Percentiles rank a stretch among this genome's conserved stretches.
Conservation (phyloP, 495 filamentous ascomycete genomes). For the Achaetomiella virescens region DNA sequence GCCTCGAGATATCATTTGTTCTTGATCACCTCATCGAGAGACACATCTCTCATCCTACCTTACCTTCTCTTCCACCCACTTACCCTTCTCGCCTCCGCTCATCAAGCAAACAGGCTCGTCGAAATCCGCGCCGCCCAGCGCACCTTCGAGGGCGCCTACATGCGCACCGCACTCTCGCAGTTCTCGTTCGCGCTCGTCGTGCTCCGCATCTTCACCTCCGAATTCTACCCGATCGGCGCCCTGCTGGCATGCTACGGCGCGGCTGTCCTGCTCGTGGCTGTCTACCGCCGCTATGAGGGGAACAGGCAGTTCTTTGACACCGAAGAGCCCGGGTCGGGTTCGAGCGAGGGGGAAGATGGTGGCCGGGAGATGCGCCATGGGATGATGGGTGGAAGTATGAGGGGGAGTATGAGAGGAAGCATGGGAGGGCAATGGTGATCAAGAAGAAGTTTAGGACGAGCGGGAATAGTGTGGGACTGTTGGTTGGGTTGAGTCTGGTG, state of each 20-base stretch:
- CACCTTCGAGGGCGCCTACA: slow-evolving; percentile 95
- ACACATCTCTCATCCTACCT: background rate
- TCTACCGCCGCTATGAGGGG: slow-evolving; percentile 80
- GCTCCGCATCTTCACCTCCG: slow-evolving; percentile 89
- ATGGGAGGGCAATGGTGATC: slow-evolving; percentile 21
- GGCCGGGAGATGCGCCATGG: slow-evolving; percentile 15
- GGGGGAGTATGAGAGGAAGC: background rate
- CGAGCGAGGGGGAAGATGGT: background rate
- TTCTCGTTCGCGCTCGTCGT: slow-evolving; percentile 93
- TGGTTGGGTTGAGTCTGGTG: slow-evolving; percentile 73
- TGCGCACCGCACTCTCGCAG: slow-evolving; percentile 86
- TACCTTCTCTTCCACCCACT: background rate
- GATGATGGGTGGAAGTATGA: slow-evolving; percentile 6
- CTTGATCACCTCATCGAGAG: no score
- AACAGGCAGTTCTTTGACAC: slow-evolving; percentile 87
- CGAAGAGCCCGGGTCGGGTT: slow-evolving; percentile 27
- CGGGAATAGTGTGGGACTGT: slow-evolving; percentile 72
- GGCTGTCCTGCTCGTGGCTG: slow-evolving; percentile 69
- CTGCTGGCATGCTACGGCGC: slow-evolving; percentile 88
- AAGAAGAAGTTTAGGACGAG: slow-evolving; percentile 76
- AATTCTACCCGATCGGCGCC: slow-evolving; percentile 91
- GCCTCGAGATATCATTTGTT: no score
- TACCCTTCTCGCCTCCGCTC: background rate
- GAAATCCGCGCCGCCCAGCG: slow-evolving; percentile 92
- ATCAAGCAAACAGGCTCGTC: slow-evolving; percentile 52